Evolutionary conservation across 176 grass and related monocot species (phyloP), one percentile per base, ranked within the genome.

Genomic region (Paspalum vaginatum): DNA sequence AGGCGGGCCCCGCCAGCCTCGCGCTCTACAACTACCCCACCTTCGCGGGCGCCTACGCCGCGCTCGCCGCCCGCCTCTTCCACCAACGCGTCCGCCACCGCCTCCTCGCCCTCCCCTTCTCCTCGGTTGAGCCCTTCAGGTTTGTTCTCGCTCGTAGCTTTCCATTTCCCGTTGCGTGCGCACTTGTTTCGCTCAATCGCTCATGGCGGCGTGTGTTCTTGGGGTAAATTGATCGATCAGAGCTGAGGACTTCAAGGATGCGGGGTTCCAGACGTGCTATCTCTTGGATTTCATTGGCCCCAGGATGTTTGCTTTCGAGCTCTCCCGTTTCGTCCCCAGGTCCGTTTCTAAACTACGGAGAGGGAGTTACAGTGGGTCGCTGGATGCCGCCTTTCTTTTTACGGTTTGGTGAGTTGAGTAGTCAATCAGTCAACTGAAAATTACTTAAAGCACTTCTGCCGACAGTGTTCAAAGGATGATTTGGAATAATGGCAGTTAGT

Each of bases 11-110:
- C 25, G 48, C 56, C 50, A 70, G 85, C 85, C 85, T 98, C 76
- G 95, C 70, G 24, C 87, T 95, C 4, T 98, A 98, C 84, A 93
- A 95, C 92, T 98, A 91, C 78, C 95, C 92, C 25, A 93, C 92
- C 74, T 95, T 98, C 43, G 83, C 86, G 48, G 90, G 95, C 61
- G 90, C 90, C 16, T 98, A 93, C 78, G 84, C 86, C 14, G 95
- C 88, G 68, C 90, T 95, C 48, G 91, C 88, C n/a, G 83, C 90
- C 42, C 81, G 84, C 80, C 90, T 93, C 53, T 98, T 88, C 85
- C 86, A 93, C 71, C 79, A 79, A 7, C 72, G 83, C 66, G 84
- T 81, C 61, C 2, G 32, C 10, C 79, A 81, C 0, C 86, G 79
- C 9, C 86, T 93, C 57, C 84, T 93, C 88, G 17, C 87, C 16